Base-by-base conservation (phyloP, 768 basidiomycete genomes). In the Goffeauzyma gilvescens region DNA sequence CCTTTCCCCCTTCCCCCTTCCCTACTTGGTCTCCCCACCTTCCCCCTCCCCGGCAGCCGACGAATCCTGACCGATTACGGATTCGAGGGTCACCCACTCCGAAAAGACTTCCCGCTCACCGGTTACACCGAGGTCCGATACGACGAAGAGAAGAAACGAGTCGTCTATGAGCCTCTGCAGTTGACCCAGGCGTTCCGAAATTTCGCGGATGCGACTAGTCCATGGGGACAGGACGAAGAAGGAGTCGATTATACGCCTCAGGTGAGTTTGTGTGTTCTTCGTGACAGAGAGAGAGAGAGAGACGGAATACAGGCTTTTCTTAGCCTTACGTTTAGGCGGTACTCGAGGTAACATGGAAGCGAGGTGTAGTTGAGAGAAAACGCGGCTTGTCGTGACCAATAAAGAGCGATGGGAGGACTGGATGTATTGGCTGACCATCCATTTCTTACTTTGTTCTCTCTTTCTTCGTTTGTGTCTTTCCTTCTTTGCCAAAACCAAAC, bases 61-160 rank as follows among this genome's bases (percentile, higher is more conserved):
- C 83, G 93, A 41, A 87, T 98, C 64, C 70, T 98, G 55, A 98
- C 93, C 32, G 93, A 98, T 64, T 98, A 98, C 64, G 93, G 84
- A 43, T 93, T 95, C 55, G 89, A 96, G 66, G 93, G 93, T 17
- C 87, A 98, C 60, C 93, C 93, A 8, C 66, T 98, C 34, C 76
- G 93, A 50, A 98, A 98, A 64, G 93, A 98, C 62, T 98, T 96
- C 73, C 93, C 93, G 24, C 66, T 98, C 54, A 93, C 87, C 7
- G 93, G 93, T n/a, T 98, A 96, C 65, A 86, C 85, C 7, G 93
- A 98, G 65, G 73, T 96, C 30, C 81, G 93, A 31, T 98, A 96
- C 58, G 89, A 95, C 54, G 93, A 96, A 67, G 87, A 90, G 67
- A 75, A 80, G 55, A 95, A 95, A 67, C 81, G 89, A 28, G 85